Conservation (phyloP, 1,139 yeast genomes). For the Hemisphaericaspora subhashii region DNA sequence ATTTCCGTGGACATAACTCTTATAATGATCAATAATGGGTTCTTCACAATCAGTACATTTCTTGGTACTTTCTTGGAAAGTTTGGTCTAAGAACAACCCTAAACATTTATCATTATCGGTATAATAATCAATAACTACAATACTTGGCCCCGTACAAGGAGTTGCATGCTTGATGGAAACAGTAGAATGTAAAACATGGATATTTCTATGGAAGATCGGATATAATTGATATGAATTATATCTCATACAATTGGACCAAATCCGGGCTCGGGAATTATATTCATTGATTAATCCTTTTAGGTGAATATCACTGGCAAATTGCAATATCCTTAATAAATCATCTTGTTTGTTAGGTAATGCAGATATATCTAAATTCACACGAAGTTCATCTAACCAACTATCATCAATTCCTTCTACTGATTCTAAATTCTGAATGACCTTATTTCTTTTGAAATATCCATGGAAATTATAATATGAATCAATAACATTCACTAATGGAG, state of each 20-base stretch:
- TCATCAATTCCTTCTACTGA: constrained; percentile 22
- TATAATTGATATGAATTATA: constrained; percentile 44
- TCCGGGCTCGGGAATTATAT: constrained; percentile 34
- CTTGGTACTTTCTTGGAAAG: constrained; percentile 65
- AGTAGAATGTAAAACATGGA: constrained; percentile 75
- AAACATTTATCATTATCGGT: constrained; percentile 89
- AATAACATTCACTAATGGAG: constrained; percentile 55
- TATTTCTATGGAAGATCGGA: constrained; percentile 66
- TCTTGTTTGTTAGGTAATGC: constrained; percentile 36
- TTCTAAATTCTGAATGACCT: constrained; percentile 23
- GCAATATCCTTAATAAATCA: constrained; percentile 41
- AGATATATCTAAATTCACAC: constrained; percentile 26
- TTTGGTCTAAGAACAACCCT: constrained; percentile 84
- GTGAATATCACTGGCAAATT: constrained; percentile 32
- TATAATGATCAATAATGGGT: constrained; percentile 68
- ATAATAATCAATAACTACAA: constrained; percentile 79
- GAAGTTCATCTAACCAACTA: constrained; percentile 27
- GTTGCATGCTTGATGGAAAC: constrained; percentile 84
- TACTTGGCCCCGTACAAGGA: constrained; percentile 90
- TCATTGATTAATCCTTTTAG: constrained; percentile 28
- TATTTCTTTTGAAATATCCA: constrained; percentile 28
- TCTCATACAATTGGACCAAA: constrained; percentile 43
- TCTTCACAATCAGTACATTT: constrained; percentile 84
- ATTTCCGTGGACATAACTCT: constrained; percentile 85
- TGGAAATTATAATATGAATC: constrained; percentile 50